Conservation (phyloP, 1,284 basidiomycete genomes). For the Xerocomus nothofagi region DNA sequence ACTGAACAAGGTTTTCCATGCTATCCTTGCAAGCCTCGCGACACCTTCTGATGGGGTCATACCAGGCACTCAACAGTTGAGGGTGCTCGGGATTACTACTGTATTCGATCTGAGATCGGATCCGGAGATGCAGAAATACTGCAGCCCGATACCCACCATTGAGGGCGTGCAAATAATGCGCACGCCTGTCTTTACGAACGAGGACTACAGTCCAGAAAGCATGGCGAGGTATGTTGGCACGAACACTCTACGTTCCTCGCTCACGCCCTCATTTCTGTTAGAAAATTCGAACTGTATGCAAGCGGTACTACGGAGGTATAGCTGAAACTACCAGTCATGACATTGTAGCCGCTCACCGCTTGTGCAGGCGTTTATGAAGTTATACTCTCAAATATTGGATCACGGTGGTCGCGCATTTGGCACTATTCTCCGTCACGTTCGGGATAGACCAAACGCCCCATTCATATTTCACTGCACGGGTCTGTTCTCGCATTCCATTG, state of each 20-base stretch:
- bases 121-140: conserved; percentile 72
- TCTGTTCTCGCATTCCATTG: conserved; percentile 9
- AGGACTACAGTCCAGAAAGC: conserved; percentile 78
- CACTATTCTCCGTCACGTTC: conserved; percentile 63
- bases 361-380: conserved; percentile 71
- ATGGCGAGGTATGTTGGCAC: conserved; percentile 73
- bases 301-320: conserved; percentile 73
- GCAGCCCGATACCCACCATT: conserved; percentile 59
- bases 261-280: conserved; percentile 33
- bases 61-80: conserved; percentile 57
- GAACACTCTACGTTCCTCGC: conserved; percentile 3
- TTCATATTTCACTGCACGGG: conserved; percentile 78
- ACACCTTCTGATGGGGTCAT: conserved; percentile 4
- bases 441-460: conserved; percentile 62
- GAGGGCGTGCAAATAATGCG: conserved; percentile 59
- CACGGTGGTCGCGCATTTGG: conserved; percentile 66
- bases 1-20: conserved; percentile 59
- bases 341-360: conserved; percentile 3
- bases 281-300: conserved; percentile 73
- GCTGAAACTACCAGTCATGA: background rate
- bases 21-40: background rate
- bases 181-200: conserved; percentile 65
- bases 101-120: conserved; percentile 77
- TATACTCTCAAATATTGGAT: conserved; percentile 78
- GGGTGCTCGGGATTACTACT: conserved; percentile 58